Evolutionary conservation across 208 protist genomes (phyloP), one percentile per base, ranked within the genome.

Genomic region (Herpetomonas tarakana): DNA sequence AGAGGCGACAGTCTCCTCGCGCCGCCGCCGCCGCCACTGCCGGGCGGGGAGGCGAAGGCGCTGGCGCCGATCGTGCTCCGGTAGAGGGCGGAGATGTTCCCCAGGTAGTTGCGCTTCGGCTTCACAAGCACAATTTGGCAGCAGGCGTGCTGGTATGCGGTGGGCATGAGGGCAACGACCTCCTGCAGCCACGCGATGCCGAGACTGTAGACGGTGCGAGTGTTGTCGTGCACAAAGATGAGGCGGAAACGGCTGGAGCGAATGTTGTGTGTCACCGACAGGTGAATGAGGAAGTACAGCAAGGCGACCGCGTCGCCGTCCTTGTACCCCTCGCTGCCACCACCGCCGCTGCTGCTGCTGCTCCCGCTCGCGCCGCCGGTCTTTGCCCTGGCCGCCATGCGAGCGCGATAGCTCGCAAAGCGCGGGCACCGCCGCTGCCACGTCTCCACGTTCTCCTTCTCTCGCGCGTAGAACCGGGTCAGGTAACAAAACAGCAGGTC

Each of bases 401-500:
- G 50, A 30, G 24, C 26, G 49, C 61, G 52, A 50, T 52, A 63
- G 11, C 1, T 24, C 19, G 29, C 22, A 59, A 77, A 77, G 57
- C 46, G 45, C 3, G 71, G 71, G 31, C 71, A 77, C n/a, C 31
- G 57, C 19, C 41, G 51, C 16, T 41, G 19, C 16, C 65, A 59
- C 21, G 38, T n/a, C 9, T 7, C 2, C 52, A 38, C 12, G 4
- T 45, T 58, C 2, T 61, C 38, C 27, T 46, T n/a, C 16, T 52
- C 58, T 7, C 52, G 22, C 31, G 25, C 62, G 22, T 67, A 56
- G 24, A 60, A 77, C 24, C 64, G 50, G 1, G 54, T 60, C 18
- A 72, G 63, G 59, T 81, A 76, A 0, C 69, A 64, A 25, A 53
- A 54, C 26, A 85, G 52, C 26, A 80, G 52, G n/a, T 74, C 74